Conservation (phyloP, 305 asterid genomes). For the Lippia alba region DNA sequence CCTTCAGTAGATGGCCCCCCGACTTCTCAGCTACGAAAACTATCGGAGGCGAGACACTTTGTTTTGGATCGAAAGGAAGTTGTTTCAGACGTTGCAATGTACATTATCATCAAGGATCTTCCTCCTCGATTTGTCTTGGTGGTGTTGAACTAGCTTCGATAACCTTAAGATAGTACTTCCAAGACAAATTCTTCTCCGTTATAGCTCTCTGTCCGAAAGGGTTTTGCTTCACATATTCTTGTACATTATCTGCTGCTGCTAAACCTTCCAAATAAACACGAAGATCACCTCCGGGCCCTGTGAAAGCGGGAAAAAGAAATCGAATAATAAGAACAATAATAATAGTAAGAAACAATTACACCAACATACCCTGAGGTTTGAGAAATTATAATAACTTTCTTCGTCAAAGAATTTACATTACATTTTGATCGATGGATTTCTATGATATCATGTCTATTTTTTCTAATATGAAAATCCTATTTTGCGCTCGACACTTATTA, state of each 20-base stretch:
- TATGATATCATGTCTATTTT: too few species aligned
- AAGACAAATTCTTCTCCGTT: slow-evolving; percentile 69
- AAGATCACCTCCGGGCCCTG: slow-evolving; percentile 89
- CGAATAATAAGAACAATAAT: too few species aligned
- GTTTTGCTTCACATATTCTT: slow-evolving; percentile 71
- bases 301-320: not conserved
- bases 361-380: too few species aligned
- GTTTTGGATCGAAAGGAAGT: slow-evolving; percentile 7
- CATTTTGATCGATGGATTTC: too few species aligned
- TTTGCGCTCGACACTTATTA: too few species aligned
- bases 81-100: not conserved
- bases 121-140: slow-evolving; percentile 47
- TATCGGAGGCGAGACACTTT: not conserved
- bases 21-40: not conserved
- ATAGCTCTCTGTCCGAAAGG: slow-evolving; percentile 86
- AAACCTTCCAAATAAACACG: slow-evolving; percentile 75
- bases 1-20: not conserved
- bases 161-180: slow-evolving; percentile 76
- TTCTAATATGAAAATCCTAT: too few species aligned
- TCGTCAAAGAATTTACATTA: too few species aligned
- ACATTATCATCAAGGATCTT: slow-evolving; percentile 2
- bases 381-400: too few species aligned
- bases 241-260: slow-evolving; percentile 74
- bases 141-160: slow-evolving; percentile 57
- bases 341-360: too few species aligned